Evolutionary conservation across 208 protist genomes (phyloP).

Genomic region (Angomonas ambiguus): DNA sequence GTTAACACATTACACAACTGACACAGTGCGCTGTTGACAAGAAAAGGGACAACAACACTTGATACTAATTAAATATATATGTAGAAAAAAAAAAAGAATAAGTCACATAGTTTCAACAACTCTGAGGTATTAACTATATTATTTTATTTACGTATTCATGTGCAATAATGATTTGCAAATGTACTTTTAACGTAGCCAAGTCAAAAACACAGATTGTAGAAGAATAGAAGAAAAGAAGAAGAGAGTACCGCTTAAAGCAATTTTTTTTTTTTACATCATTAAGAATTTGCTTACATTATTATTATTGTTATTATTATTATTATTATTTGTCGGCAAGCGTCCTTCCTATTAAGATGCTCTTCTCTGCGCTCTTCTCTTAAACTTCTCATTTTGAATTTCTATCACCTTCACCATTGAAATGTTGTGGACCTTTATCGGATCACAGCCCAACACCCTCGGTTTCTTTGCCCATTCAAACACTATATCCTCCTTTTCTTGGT

Average conservation of each 20-base stretch:
- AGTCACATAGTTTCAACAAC: too few relatives aligned
- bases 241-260: constrained; percentile 9
- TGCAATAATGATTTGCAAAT: too few relatives aligned
- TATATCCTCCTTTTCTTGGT: neutral
- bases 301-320: neutral
- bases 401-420: neutral
- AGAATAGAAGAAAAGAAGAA: constrained; percentile 5
- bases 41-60: neutral
- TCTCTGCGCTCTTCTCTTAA: neutral
- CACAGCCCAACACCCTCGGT: neutral
- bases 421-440: neutral
- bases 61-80: neutral
- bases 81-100: constrained; percentile 16
- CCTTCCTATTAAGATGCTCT: neutral
- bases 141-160: too few relatives aligned
- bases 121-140: too few relatives aligned
- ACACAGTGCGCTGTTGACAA: too few relatives aligned
- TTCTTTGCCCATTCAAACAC: neutral
- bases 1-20: too few relatives aligned
- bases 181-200: too few relatives aligned
- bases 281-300: neutral
- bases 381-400: constrained; percentile 6
- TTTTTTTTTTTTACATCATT: constrained; percentile 4
- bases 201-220: too few relatives aligned
- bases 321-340: neutral